phyloP scores from a whole-genome alignment of 2,329 filamentous ascomycete genomes.

The Aspergillus sp. region DNA sequence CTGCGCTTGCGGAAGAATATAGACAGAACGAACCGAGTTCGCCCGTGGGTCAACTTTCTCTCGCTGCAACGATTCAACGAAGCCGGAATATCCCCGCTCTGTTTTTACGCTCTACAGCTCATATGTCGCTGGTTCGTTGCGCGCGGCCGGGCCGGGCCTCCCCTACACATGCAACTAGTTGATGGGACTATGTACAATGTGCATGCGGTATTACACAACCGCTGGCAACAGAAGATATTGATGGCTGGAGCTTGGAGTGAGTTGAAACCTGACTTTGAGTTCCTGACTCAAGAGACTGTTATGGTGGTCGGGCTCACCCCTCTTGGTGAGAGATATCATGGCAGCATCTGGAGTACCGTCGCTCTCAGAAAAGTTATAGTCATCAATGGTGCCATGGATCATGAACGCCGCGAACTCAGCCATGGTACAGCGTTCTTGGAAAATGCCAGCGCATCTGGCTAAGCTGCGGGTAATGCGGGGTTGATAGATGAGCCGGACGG shows the following conservation, averaged over 20 bases:
- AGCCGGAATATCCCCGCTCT: background rate
- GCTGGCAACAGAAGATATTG: background rate
- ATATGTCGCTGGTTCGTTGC: slow-evolving; percentile 14
- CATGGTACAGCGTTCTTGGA: background rate
- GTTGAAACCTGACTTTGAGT: background rate
- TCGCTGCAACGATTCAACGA: background rate
- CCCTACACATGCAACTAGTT: slow-evolving; percentile 21
- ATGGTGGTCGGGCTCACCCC: background rate
- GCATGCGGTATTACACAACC: slow-evolving; percentile 21
- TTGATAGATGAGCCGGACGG: slow-evolving; percentile 22
- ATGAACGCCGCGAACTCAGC: background rate
- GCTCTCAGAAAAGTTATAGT: too few species aligned
- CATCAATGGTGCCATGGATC: background rate
- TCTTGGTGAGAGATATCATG: background rate
- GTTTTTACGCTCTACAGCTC: background rate
- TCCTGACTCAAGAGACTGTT: slow-evolving; percentile 12
- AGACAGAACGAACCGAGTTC: background rate
- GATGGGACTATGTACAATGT: slow-evolving; percentile 5
- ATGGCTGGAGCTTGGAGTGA: background rate
- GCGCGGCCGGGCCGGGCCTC: slow-evolving; percentile 29
- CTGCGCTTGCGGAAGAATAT: background rate
- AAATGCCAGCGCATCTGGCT: slow-evolving; percentile 15
- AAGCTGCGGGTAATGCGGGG: slow-evolving; percentile 24
- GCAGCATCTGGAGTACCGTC: too few species aligned
- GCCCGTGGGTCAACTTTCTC: background rate